Evolutionary conservation across 441 rosid genomes (phyloP).

Genomic region (Erysimum cheiri): DNA sequence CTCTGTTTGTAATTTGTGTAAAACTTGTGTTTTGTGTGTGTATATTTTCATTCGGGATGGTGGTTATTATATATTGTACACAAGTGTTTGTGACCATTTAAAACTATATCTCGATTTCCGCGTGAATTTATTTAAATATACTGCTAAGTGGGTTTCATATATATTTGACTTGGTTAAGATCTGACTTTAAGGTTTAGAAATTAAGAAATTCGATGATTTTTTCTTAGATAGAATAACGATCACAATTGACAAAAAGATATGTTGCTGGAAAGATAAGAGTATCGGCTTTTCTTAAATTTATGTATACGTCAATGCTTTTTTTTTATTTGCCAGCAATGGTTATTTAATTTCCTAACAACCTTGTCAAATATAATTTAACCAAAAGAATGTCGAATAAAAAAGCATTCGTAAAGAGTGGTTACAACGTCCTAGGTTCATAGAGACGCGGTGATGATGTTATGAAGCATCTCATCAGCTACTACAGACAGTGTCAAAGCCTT

Average conservation of each 20-base stretch:
- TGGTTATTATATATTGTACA: constrained; percentile 12
- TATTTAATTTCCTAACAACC: not conserved
- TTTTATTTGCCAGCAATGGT: not conserved
- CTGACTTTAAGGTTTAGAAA: not conserved
- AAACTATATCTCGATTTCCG: not conserved
- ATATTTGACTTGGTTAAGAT: not conserved
- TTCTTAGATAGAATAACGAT: no score
- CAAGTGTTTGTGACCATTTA: not conserved
- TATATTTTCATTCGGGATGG: not conserved
- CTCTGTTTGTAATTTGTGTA: constrained; percentile 14
- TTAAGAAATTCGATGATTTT: no score
- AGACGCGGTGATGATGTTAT: not conserved
- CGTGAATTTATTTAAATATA: no score
- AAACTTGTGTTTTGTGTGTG: not conserved
- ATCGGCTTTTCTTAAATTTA: not conserved
- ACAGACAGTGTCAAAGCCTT: no score
- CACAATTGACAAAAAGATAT: not conserved
- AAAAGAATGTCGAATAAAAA: not conserved
- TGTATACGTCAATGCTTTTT: not conserved
- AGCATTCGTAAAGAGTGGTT: not conserved
- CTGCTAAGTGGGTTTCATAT: not conserved
- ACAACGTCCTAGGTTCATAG: not conserved
- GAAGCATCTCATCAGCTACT: not conserved
- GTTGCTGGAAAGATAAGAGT: not conserved
- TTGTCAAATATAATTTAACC: not conserved